Evolutionary conservation across 2,329 filamentous ascomycete species (phyloP).

Genomic region (Alternaria hordeiaustralica): DNA sequence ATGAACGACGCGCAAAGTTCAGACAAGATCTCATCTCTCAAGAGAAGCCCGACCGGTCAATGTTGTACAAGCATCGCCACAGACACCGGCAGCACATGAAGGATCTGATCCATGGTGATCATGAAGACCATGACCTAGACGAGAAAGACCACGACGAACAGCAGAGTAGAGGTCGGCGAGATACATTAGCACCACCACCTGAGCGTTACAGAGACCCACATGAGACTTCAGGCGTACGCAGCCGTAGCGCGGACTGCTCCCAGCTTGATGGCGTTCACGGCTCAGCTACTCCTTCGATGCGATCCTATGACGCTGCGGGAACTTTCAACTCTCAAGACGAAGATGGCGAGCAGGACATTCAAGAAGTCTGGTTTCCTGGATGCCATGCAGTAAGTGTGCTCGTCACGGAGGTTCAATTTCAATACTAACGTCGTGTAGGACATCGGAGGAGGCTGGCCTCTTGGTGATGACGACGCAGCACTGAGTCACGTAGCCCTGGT

Average conservation of each 20-base stretch:
- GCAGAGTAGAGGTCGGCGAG: constrained; percentile 25
- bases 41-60: constrained; percentile 38
- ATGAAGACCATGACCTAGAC: constrained; percentile 15
- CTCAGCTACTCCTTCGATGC: constrained; percentile 37
- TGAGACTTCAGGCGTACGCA: constrained; percentile 44
- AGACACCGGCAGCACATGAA: constrained; percentile 27
- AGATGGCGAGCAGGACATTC: constrained; percentile 70
- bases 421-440: constrained; percentile 53
- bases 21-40: constrained; percentile 70
- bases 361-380: constrained; percentile 82
- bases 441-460: constrained; percentile 76
- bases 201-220: constrained; percentile 41
- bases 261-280: constrained; percentile 14
- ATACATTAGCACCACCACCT: constrained; percentile 39
- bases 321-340: constrained; percentile 39
- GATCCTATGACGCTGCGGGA: constrained; percentile 37
- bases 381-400: constrained; percentile 64
- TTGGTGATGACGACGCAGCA: constrained; percentile 62
- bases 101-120: constrained; percentile 16
- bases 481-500: constrained; percentile 72
- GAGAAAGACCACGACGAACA: constrained; percentile 16
- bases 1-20: constrained; percentile 75
- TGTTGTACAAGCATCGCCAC: constrained; percentile 38
- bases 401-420: background rate
- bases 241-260: constrained; percentile 39